Base-by-base conservation (phyloP, 192 early-diverging fungal species). In the Radiomyces spectabilis region DNA sequence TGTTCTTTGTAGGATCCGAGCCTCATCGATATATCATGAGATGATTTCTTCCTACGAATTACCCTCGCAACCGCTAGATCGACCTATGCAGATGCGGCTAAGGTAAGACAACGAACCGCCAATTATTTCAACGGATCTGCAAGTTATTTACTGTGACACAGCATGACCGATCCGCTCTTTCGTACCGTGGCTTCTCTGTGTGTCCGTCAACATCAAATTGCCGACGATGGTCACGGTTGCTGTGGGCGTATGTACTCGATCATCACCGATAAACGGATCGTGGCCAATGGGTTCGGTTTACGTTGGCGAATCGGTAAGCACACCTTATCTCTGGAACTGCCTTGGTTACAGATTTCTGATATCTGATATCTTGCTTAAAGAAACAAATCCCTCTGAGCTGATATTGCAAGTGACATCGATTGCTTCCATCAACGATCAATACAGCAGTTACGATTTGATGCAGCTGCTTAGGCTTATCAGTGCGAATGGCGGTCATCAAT, bases 271-370 rank as follows among this genome's bases (percentile, higher is more conserved):
- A 19, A 7, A 8, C 24, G 52, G 7, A 16, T 54, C 6, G 27
- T 54, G n/a, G 19, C 35, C 22, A 54, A 54, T 25, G 52, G 52
- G 12, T 54, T 54, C 10, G 3, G 13, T 3, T n/a, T 42, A 25
- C 31, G n/a, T 7, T 54, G 52, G 52, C n/a, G 15, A 24, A 39
- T 12, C 40, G 52, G 52, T 42, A 54, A 41, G 19, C 15, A 3
- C 2, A 26, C 3, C 2, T 2, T 18, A 7, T 10, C 5, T 7
- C 5, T 7, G n/a, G 33, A 35, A 52, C 12, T 22, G 2, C 2
- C 2, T 15, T 39, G 35, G 6, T 18, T 25, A 13, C 21, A 25
- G 27, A 8, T 21, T 4, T 37, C 7, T 50, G 27, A 2, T 50
- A 4, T 32, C n/a, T 37, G 15, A 10, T 30, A 7, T 30, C 5